Evolutionary conservation across 1,284 basidiomycete species (phyloP).

Genomic region (Rhodotorula sp.): DNA sequence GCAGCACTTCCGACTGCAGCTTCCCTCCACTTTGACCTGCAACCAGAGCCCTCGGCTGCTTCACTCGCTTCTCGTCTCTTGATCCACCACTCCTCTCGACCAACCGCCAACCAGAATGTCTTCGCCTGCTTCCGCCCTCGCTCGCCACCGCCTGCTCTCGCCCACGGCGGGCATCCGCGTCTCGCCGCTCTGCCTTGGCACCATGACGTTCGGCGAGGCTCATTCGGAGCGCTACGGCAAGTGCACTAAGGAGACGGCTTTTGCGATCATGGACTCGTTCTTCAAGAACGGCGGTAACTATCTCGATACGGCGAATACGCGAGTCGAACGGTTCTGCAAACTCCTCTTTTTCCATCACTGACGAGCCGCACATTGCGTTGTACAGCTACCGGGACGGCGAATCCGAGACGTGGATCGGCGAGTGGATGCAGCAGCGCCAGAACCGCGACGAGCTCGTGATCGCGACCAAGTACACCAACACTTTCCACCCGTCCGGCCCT

Average conservation of each 20-base stretch:
- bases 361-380: too few species aligned
- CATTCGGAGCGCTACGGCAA: background rate
- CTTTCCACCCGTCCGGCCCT: constrained; percentile 38
- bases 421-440: constrained; percentile 58
- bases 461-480: constrained; percentile 52
- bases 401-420: constrained; percentile 59
- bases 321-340: too few species aligned
- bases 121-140: background rate
- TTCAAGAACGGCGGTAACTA: too few species aligned
- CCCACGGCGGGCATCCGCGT: background rate
- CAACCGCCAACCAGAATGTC: too few species aligned
- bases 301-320: too few species aligned
- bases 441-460: constrained; percentile 59
- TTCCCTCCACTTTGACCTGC: too few species aligned
- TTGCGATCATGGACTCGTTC: too few species aligned
- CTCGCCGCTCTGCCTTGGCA: background rate
- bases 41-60: too few species aligned
- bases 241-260: background rate
- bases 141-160: background rate
- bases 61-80: too few species aligned
- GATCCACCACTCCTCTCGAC: too few species aligned
- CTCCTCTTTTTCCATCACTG: too few species aligned
- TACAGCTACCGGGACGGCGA: constrained; percentile 45
- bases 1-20: too few species aligned
- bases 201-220: background rate